Evolutionary conservation across 306 rosid species (phyloP).

Genomic region (Gleditsia sinensis): DNA sequence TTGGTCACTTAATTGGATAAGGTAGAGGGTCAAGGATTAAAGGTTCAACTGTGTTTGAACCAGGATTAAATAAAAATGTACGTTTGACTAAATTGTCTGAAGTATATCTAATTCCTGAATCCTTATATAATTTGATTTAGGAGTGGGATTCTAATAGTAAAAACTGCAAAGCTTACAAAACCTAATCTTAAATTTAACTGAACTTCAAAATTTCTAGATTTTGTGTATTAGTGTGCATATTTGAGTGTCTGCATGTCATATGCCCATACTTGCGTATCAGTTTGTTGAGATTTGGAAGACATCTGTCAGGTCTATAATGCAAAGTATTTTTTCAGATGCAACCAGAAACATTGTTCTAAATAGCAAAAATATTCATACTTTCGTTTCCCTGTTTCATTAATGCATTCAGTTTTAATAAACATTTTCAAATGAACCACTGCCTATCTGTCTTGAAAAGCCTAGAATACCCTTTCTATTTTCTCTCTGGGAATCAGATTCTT

Average conservation of each 20-base stretch:
- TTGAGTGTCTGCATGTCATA: neutral
- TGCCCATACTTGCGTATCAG: neutral
- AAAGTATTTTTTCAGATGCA: neutral
- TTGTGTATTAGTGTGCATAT: neutral
- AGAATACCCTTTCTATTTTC: conserved; percentile 1
- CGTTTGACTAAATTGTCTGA: neutral
- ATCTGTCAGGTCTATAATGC: neutral
- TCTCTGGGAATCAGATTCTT: neutral
- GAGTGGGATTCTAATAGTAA: neutral
- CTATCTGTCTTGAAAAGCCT: conserved; percentile 18
- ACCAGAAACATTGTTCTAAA: neutral
- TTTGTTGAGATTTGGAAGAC: neutral
- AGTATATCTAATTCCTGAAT: neutral
- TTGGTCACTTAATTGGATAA: neutral
- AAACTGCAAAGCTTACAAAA: neutral
- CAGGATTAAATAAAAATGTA: neutral
- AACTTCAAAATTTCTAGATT: neutral
- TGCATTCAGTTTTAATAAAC: neutral
- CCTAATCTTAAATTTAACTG: neutral
- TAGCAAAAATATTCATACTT: neutral
- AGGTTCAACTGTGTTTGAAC: neutral
- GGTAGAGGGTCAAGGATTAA: too few relatives aligned
- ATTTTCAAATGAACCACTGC: neutral
- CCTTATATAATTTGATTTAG: neutral
- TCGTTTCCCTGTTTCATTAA: conserved; percentile 16